phyloP scores from a whole-genome alignment of 1,284 basidiomycete species.

The Cryptococcus amylolentus region DNA sequence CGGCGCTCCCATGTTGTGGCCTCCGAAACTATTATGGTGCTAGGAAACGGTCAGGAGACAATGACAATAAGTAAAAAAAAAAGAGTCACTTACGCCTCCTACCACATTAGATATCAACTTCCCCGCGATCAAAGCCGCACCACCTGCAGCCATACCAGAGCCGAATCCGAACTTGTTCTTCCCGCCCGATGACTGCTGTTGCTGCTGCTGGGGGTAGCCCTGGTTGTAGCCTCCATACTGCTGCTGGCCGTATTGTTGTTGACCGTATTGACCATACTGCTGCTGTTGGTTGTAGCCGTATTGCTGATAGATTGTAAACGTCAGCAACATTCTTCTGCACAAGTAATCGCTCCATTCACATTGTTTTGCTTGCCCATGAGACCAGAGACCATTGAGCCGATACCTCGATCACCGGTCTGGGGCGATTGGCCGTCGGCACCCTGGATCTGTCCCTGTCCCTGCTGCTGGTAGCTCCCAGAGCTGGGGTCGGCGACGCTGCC shows the following conservation, averaged over 20 bases:
- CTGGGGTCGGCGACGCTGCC: slow-evolving; percentile 16
- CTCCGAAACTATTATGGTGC: slow-evolving; percentile 8
- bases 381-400: slow-evolving; percentile 18
- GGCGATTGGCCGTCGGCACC: slow-evolving; percentile 4
- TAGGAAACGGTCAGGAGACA: neutral
- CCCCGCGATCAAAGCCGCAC: slow-evolving; percentile 12
- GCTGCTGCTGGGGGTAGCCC: slow-evolving; percentile 10
- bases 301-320: neutral
- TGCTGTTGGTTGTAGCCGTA: slow-evolving; percentile 7
- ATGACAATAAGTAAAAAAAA: neutral
- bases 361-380: slow-evolving; percentile 12
- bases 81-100: slow-evolving; percentile 4
- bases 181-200: slow-evolving; percentile 2
- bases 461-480: slow-evolving; percentile 1
- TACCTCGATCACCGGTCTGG: slow-evolving; percentile 18
- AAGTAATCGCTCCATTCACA: neutral
- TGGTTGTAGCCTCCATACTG: slow-evolving; percentile 7
- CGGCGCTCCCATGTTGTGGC: slow-evolving; percentile 31
- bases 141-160: slow-evolving; percentile 13
- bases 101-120: slow-evolving; percentile 10
- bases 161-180: slow-evolving; percentile 11
- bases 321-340: neutral
- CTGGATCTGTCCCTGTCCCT: slow-evolving; percentile 1
- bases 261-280: neutral
- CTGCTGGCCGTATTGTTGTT: slow-evolving; percentile 2